Evolutionary conservation across 1,284 basidiomycete species (phyloP), one percentile per base, ranked within the genome.

Genomic region (Chalciporus sp.): DNA sequence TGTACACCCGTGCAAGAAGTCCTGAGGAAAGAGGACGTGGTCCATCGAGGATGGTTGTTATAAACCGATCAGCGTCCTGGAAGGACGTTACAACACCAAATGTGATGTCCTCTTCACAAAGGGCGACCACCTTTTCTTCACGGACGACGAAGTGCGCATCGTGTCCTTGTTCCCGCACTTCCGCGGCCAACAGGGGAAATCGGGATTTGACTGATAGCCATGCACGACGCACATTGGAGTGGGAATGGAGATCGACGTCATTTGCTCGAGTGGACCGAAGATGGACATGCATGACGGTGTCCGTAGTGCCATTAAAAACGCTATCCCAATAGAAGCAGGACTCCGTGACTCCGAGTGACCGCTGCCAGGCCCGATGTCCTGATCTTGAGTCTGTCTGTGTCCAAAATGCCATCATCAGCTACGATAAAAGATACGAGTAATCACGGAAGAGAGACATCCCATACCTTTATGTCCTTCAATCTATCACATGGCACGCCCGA

Each of bases 231-330:
- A 53, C 39, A 20, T 55, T 55, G 23, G n/a, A 11, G 19, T 26
- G 19, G 11, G 53, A 55, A 20, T 41, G 16, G 23, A 41, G 10
- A 46, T 40, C 43, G 11, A 20, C 19, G 20, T 52, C 50, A 12
- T 14, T 19, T 14, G 16, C 6, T 52, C 42, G 42, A 17, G 28
- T n/a, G n/a, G 42, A 17, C n/a, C 53, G 53, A 35, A 55, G 50
- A 33, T 55, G 53, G 14, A 53, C 33, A n/a, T 55, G 53, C 53
- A 55, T 47, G 16, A 55, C 43, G 2, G 26, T 52, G 42, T 55
- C 53, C 8, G 37, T 20, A 7, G 53, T 47, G 28, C 51, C 41
- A 20, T 47, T 55, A 6, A 47, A 41, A 28, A 47, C 35, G 9
- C 35, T 31, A 20, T 51, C 12, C 39, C 47, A 47, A 26, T 55